These are phyloP conservation scores for Cytospora piceicola DNA, from an alignment of 2,329 filamentous ascomycete genomes.

Conservation along the genomic window DNA sequence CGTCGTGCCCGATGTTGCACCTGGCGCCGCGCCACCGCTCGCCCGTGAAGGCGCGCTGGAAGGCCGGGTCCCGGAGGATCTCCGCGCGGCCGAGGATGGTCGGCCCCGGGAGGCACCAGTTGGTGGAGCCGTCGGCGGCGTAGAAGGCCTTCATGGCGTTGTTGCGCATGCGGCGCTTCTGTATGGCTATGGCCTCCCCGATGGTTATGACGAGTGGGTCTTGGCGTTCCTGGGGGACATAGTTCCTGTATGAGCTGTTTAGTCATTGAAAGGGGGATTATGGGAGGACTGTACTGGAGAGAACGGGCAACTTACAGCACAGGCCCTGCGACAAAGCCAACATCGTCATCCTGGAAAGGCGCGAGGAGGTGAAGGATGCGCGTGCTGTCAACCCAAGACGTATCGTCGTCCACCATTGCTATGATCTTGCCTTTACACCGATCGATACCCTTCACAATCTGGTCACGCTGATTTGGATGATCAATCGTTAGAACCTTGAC, in stretches of 20 bases:
- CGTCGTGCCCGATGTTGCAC: slow-evolving; percentile 1
- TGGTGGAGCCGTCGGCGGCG: neutral
- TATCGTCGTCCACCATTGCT: neutral
- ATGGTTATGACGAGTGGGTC: neutral
- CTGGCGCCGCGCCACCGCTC: neutral
- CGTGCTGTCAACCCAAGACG: neutral
- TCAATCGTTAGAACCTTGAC: neutral
- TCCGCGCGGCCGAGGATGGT: neutral
- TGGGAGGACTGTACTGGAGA: no score
- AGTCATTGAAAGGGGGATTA: neutral
- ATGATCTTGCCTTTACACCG: neutral
- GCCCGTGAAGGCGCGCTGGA: neutral
- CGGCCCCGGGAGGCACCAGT: neutral
- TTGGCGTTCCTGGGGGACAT: neutral
- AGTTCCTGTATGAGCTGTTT: neutral
- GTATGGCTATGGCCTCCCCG: neutral
- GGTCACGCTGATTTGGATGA: neutral
- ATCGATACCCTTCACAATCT: neutral
- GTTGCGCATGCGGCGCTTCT: neutral
- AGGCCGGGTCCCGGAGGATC: neutral
- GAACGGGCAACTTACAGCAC: neutral
- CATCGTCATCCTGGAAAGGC: neutral
- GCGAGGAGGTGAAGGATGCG: neutral
- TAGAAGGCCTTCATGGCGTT: neutral
- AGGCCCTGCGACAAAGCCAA: neutral